These are phyloP conservation scores for Rosa lucieae DNA, from an alignment of 306 rosid genomes.

Conservation along the genomic window DNA sequence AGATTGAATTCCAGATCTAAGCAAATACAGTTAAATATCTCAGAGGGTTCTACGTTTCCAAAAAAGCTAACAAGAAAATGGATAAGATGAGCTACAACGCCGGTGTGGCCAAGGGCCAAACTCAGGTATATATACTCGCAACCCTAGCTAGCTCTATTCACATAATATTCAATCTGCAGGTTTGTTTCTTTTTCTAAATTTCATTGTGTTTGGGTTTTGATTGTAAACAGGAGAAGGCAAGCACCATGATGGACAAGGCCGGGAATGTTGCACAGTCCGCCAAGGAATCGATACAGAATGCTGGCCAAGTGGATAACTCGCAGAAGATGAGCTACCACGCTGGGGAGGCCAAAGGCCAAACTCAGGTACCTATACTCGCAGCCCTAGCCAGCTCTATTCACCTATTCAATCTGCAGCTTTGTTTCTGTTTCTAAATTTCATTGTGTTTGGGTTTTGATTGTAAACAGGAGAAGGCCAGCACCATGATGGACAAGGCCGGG, in stretches of 20 bases:
- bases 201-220: not conserved
- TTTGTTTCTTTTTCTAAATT: not conserved
- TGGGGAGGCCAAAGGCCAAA: no score
- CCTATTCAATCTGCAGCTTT: no score
- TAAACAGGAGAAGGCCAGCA: slow-evolving; percentile 55
- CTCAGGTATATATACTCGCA: slow-evolving; percentile 34
- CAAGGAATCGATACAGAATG: slow-evolving; percentile 45
- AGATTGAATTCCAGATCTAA: not conserved
- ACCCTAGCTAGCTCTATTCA: not conserved
- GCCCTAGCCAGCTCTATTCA: no score
- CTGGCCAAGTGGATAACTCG: slow-evolving; percentile 35
- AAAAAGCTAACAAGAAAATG: not conserved
- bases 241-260: slow-evolving; percentile 47
- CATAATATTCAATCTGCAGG: not conserved
- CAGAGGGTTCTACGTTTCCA: not conserved
- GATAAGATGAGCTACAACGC: slow-evolving; percentile 41
- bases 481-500: slow-evolving; percentile 47
- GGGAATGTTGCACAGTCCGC: slow-evolving; percentile 48
- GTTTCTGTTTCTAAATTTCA: not conserved
- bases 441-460: not conserved
- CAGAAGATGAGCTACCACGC: no score
- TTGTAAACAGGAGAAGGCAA: slow-evolving; percentile 50
- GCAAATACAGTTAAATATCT: not conserved
- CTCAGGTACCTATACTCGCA: no score
- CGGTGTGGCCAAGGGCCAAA: slow-evolving; percentile 63